These are phyloP conservation scores for Aspergillus floridensis DNA, from an alignment of 2,329 filamentous ascomycete genomes.

Conservation along the genomic window DNA sequence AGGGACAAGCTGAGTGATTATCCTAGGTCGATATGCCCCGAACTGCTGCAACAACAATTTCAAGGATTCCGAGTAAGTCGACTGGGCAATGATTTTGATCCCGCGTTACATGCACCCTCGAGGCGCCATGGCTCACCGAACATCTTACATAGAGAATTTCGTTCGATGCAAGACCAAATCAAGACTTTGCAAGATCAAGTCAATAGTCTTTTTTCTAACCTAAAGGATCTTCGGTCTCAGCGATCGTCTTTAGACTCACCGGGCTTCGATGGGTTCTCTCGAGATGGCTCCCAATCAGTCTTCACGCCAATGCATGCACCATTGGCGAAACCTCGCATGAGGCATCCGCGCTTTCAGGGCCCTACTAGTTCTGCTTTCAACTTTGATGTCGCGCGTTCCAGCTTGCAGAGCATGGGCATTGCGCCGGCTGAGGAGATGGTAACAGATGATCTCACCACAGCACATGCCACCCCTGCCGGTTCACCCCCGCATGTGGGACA, in stretches of 20 bases:
- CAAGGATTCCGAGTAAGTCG: conserved; percentile 73
- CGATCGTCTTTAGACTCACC: conserved; percentile 34
- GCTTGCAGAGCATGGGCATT: conserved; percentile 86
- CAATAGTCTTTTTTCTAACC: conserved; percentile 68
- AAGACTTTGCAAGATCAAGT: conserved; percentile 78
- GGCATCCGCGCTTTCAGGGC: conserved; percentile 70
- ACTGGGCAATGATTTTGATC: neutral
- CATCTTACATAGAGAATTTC: conserved; percentile 63
- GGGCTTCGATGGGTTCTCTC: conserved; percentile 35
- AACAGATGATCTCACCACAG: conserved; percentile 57
- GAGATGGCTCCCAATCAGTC: conserved; percentile 40
- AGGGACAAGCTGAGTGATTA: neutral
- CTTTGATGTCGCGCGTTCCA: conserved; percentile 81
- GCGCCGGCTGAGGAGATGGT: conserved; percentile 58
- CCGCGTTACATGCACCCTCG: neutral
- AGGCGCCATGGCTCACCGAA: conserved; percentile 7
- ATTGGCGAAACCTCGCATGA: conserved; percentile 51
- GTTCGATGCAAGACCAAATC: conserved; percentile 73
- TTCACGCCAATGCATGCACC: conserved; percentile 39
- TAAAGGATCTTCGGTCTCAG: conserved; percentile 64
- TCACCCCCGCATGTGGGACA: conserved; percentile 40
- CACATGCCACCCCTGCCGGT: conserved; percentile 52
- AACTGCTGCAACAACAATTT: conserved; percentile 73
- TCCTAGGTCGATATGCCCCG: conserved; percentile 57
- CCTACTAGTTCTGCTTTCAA: conserved; percentile 84